Conservation (phyloP, 2,329 filamentous ascomycete genomes). For the Neospermospora avenae region DNA sequence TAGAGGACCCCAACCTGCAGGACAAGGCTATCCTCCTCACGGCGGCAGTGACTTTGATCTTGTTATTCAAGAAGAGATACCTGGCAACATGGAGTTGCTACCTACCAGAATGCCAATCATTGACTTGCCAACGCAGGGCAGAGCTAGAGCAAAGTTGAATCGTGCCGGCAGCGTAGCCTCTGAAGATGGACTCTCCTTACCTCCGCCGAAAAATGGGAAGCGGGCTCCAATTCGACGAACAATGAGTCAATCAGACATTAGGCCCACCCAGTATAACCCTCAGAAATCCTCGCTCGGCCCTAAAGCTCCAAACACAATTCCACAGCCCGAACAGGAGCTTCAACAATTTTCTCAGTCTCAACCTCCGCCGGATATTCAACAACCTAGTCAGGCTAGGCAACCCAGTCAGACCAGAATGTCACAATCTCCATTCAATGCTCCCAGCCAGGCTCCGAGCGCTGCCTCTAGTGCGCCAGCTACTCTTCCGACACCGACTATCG, state of each 20-base stretch:
- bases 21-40: conserved; percentile 4
- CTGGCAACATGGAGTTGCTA: conserved; percentile 42
- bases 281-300: conserved; percentile 9
- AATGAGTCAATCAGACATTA: conserved; percentile 10
- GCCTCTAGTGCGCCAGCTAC: neutral
- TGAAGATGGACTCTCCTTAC: conserved; percentile 32
- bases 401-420: neutral
- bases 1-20: conserved; percentile 21
- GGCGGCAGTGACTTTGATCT: conserved; percentile 28
- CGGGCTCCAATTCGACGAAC: conserved; percentile 11
- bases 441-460: conserved; percentile 24
- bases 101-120: conserved; percentile 36
- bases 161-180: conserved; percentile 29
- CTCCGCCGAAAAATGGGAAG: conserved; percentile 21
- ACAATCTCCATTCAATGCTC: conserved; percentile 8
- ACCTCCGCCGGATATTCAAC: neutral
- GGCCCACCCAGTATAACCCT: neutral
- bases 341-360: conserved; percentile 2
- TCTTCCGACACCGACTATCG: neutral
- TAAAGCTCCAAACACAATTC: neutral
- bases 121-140: conserved; percentile 19
- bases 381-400: neutral
- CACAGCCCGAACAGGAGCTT: conserved; percentile 3
- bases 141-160: conserved; percentile 35
- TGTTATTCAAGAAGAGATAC: conserved; percentile 36